Evolutionary conservation across 2,329 filamentous ascomycete species (phyloP), one percentile per base, ranked within the genome.

Genomic region (Aspergillus sp.): DNA sequence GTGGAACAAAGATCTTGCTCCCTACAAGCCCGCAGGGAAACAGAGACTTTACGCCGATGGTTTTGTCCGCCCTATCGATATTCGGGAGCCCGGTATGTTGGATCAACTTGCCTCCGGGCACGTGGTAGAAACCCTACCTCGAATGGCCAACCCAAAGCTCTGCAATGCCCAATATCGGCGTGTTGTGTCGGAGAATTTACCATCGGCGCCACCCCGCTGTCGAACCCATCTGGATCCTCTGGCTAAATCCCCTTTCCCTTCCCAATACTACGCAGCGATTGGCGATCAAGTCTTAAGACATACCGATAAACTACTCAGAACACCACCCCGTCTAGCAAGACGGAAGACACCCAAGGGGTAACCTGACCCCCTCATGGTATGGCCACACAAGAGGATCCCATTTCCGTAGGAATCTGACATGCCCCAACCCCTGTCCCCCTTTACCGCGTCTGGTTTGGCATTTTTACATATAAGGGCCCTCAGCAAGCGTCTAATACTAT

Each of bases 31-130:
- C 23, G 57, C 60, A 35, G 58, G 61, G 23, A 66, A 63, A 45
- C 68, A 67, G 44, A 66, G 64, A 31, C 63, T 70, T 35, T 73
- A 76, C 63, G 71, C 73, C 12, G 69, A 74, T 59, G 73, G 68
- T 56, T 75, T 76, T 61, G 68, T 75, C 55, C 72, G 71, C 55
- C 66, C 67, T 37, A 60, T 75, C 65, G 68, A 69, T 52, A 57
- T 66, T 27, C 65, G 64, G 40, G 70, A 69, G 21, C 57, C 62
- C 44, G 54, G 59, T 40, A 62, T 63, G 31, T 48, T 61, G 52
- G 65, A 57, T 47, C 62, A 52, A 47, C 47, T 57, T 33, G 65
- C 64, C 35, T 39, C 56, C 19, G 59, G 21, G 33, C 59, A 59
- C 33, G 46, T 52, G 49, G 57, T 53, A 59, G 65, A 66, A 56